phyloP scores from a whole-genome alignment of 345 rosid genomes.

The Rhodomyrtus tomentosa region DNA sequence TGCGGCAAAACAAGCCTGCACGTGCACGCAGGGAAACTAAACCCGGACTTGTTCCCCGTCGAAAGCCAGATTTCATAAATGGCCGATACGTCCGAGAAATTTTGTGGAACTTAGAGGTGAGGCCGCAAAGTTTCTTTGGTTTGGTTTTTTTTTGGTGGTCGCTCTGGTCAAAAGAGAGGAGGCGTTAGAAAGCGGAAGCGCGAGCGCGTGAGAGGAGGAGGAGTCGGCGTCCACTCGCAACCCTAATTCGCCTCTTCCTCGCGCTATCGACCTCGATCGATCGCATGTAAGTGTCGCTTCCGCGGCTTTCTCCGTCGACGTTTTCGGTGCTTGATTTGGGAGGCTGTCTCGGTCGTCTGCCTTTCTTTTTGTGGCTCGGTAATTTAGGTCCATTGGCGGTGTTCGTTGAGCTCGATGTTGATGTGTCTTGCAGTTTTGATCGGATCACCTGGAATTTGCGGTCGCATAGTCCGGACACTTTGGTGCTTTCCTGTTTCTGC shows the following conservation, averaged over 20 bases:
- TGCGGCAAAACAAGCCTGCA: conserved; percentile 1
- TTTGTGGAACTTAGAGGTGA: conserved; percentile 9
- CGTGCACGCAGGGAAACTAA: conserved; percentile 28
- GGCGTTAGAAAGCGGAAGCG: too few species aligned
- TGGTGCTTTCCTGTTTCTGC: not conserved
- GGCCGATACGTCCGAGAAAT: conserved; percentile 56
- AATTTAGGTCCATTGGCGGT: not conserved
- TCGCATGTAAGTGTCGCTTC: not conserved
- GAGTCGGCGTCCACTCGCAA: conserved; percentile 25
- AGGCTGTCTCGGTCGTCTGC: not conserved
- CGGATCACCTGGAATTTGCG: conserved; percentile 5
- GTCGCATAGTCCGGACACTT: not conserved
- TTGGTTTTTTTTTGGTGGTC: not conserved
- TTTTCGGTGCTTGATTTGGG: not conserved
- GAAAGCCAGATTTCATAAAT: conserved; percentile 51
- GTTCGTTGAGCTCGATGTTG: not conserved
- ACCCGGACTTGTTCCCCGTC: conserved; percentile 60
- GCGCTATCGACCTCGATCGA: not conserved
- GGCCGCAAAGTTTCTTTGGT: not conserved
- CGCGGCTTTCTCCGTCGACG: not conserved
- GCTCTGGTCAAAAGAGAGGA: conserved; percentile 12
- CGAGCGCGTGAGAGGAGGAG: not conserved
- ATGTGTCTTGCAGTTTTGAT: not conserved
- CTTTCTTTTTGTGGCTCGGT: not conserved
- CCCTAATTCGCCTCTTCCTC: conserved; percentile 24